phyloP scores from a whole-genome alignment of 2,329 filamentous ascomycete genomes.

The Phoma sp. region DNA sequence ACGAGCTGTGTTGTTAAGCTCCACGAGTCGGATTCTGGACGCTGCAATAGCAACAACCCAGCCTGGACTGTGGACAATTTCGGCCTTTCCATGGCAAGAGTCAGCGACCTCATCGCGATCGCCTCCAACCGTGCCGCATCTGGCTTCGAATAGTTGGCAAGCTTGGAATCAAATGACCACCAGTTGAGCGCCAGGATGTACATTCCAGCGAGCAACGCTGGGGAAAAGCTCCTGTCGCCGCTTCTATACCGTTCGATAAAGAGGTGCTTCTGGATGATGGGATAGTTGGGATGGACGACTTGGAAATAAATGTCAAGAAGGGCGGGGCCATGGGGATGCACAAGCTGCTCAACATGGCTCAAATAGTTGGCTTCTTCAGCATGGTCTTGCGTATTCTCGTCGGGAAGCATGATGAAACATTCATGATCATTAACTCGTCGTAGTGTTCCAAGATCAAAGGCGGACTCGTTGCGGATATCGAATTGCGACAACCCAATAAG shows the following conservation, averaged over 20 bases:
- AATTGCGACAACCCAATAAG: slow-evolving; percentile 81
- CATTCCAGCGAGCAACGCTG: slow-evolving; percentile 77
- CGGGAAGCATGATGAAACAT: slow-evolving; percentile 80
- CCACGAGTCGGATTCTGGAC: slow-evolving; percentile 80
- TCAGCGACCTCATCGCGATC: slow-evolving; percentile 73
- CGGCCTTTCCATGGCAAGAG: slow-evolving; percentile 78
- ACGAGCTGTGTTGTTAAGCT: slow-evolving; percentile 86
- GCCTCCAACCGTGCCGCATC: slow-evolving; percentile 76
- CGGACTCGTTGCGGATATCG: slow-evolving; percentile 80
- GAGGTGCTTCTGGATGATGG: slow-evolving; percentile 80
- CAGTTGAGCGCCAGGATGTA: slow-evolving; percentile 88
- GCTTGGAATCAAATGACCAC: slow-evolving; percentile 76
- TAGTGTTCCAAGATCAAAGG: slow-evolving; percentile 66
- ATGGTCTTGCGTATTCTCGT: slow-evolving; percentile 73
- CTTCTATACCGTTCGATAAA: slow-evolving; percentile 80
- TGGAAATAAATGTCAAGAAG: slow-evolving; percentile 83
- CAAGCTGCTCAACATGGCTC: slow-evolving; percentile 75
- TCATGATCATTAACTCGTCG: slow-evolving; percentile 78
- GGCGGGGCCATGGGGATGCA: slow-evolving; percentile 76
- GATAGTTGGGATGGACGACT: slow-evolving; percentile 79
- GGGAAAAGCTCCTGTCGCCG: slow-evolving; percentile 75
- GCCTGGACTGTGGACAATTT: slow-evolving; percentile 83
- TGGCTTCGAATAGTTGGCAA: slow-evolving; percentile 69
- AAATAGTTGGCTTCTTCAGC: slow-evolving; percentile 72
- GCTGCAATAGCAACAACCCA: slow-evolving; percentile 74